phyloP scores from a whole-genome alignment of 2,329 filamentous ascomycete species.

The Stachybotrys chlorohalonatus region DNA sequence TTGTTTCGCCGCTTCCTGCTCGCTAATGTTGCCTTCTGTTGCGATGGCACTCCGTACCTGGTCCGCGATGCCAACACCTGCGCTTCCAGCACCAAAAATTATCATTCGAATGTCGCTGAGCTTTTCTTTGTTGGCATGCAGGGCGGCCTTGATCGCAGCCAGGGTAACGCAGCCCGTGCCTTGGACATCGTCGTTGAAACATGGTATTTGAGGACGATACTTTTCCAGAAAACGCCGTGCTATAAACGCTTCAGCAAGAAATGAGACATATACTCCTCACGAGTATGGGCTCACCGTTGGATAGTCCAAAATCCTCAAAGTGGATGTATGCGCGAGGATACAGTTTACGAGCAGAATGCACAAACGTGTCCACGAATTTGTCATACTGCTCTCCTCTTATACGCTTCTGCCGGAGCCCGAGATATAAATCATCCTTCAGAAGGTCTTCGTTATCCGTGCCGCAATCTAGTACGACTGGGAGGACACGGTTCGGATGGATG shows the following conservation, averaged over 20 bases:
- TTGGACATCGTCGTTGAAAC: slow-evolving; percentile 89
- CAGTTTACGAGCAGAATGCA: slow-evolving; percentile 55
- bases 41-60: slow-evolving; percentile 74
- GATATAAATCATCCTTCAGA: slow-evolving; percentile 68
- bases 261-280: not conserved
- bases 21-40: slow-evolving; percentile 54
- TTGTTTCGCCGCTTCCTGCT: slow-evolving; percentile 67
- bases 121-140: slow-evolving; percentile 58
- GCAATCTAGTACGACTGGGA: slow-evolving; percentile 78
- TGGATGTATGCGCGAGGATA: slow-evolving; percentile 80
- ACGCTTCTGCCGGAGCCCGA: slow-evolving; percentile 61
- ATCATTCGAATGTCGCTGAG: slow-evolving; percentile 63
- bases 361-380: slow-evolving; percentile 65
- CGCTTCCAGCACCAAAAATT: slow-evolving; percentile 72
- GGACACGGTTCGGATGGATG: slow-evolving; percentile 66
- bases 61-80: slow-evolving; percentile 78
- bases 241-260: slow-evolving; percentile 8
- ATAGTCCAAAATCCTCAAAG: slow-evolving; percentile 80
- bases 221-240: slow-evolving; percentile 67
- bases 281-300: slow-evolving; percentile 42
- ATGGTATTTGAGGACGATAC: slow-evolving; percentile 65
- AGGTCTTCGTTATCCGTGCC: slow-evolving; percentile 74
- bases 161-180: slow-evolving; percentile 83
- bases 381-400: slow-evolving; percentile 67
- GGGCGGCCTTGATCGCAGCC: slow-evolving; percentile 68